Percentiles rank a stretch among this genome's conserved stretches.
Conservation (phyloP, 352 stramenopile genomes). For the Globisporangium cederbergense region DNA sequence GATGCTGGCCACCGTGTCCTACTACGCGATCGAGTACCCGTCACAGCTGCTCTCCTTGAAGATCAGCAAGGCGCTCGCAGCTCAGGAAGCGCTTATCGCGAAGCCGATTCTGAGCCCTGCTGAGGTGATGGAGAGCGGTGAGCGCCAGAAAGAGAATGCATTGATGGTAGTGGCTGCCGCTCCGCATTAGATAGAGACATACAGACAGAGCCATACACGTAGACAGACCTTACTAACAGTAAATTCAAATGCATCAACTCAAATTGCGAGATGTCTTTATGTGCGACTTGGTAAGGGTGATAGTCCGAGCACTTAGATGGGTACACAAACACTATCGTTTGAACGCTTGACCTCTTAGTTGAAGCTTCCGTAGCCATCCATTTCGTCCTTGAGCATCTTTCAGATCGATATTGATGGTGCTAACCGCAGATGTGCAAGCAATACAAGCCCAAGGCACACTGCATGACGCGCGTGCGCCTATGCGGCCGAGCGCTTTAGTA, state of each 20-base stretch:
- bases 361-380: too few relatives aligned
- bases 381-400: too few relatives aligned
- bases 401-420: too few relatives aligned
- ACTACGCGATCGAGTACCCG: conserved; percentile 41
- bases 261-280: not conserved
- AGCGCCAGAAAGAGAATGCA: not conserved
- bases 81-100: not conserved
- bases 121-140: too few relatives aligned
- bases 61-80: conserved; percentile 18
- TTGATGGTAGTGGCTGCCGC: not conserved
- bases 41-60: conserved; percentile 37
- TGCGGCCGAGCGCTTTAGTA: too few relatives aligned
- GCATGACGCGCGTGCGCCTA: too few relatives aligned
- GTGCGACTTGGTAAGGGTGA: not conserved
- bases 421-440: too few relatives aligned
- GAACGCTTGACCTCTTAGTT: not conserved
- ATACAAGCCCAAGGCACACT: too few relatives aligned
- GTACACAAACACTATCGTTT: not conserved
- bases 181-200: not conserved
- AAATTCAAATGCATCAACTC: too few relatives aligned
- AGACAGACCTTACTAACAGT: not conserved
- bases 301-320: not conserved
- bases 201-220: not conserved
- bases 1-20: conserved; percentile 32
- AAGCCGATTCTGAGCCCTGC: not conserved